Conservation (phyloP, 2,329 filamentous ascomycete species). For the Ascochyta fabae region DNA sequence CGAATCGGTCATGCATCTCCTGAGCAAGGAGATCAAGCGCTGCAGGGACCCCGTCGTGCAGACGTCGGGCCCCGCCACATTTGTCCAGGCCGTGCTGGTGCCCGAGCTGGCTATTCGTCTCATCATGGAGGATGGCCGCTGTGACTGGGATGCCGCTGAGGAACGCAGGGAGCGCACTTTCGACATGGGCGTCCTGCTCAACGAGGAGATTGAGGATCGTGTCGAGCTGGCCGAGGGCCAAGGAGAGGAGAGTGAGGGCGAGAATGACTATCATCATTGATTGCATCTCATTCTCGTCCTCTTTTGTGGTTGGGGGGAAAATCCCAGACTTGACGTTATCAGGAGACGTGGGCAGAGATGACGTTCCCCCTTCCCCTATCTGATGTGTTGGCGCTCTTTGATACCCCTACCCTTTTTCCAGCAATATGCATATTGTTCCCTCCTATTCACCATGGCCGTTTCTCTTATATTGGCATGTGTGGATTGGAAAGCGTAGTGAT, state of each 20-base stretch:
- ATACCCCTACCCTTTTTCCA: too few species aligned
- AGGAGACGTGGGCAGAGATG: too few species aligned
- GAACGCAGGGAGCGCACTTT: slow-evolving; percentile 71
- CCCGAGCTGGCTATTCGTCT: slow-evolving; percentile 68
- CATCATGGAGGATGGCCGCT: slow-evolving; percentile 63
- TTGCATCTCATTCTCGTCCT: too few species aligned
- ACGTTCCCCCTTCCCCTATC: too few species aligned
- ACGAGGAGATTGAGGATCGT: slow-evolving; percentile 67
- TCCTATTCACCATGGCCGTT: too few species aligned
- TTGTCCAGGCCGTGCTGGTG: slow-evolving; percentile 64
- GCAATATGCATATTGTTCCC: too few species aligned
- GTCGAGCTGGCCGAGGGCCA: slow-evolving; percentile 35
- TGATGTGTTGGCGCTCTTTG: too few species aligned
- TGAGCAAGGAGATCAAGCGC: slow-evolving; percentile 37
- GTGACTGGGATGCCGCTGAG: slow-evolving; percentile 54
- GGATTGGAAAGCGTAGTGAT: too few species aligned
- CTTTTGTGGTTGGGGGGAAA: too few species aligned
- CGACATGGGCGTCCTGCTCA: slow-evolving; percentile 69
- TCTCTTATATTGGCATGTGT: too few species aligned
- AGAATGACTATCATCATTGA: slow-evolving; percentile 22
- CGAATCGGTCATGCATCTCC: slow-evolving; percentile 45
- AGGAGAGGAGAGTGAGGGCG: slow-evolving; percentile 16
- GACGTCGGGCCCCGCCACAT: slow-evolving; percentile 39
- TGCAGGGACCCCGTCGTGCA: slow-evolving; percentile 41
- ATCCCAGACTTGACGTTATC: too few species aligned